Base-by-base conservation (phyloP, 2,329 filamentous ascomycete genomes). In the Aspergillus sp. region DNA sequence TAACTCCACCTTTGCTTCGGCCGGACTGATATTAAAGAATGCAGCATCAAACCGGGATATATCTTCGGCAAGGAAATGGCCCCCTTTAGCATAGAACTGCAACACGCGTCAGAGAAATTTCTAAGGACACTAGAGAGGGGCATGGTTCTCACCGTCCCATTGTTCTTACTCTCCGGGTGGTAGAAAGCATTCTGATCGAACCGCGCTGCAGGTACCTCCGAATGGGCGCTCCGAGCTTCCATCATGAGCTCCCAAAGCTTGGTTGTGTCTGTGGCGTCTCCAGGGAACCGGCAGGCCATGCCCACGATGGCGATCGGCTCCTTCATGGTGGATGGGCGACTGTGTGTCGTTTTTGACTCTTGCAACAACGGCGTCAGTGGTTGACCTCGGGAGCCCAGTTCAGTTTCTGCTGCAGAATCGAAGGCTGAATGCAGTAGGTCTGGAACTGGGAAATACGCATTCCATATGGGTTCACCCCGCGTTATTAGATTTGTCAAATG, bases 31-130 rank as follows among this genome's bases (percentile, higher is more conserved):
- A 15, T 17, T 17, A 35, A 72, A 72, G 39, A 70, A 66, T 1
- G 25, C 23, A 25, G 49, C 53, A 43, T 72, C 69, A n/a, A 71
- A 69, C 2, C 55, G 44, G 4, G 48, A 23, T 6, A 59, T 44
- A 9, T 59, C 56, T 3, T 60, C 49, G 14, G 64, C 31, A 6
- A 61, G 47, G 27, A 63, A 59, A 40, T 63, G 52, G 12, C 52
- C 58, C 17, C 56, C 55, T 14, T 12, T 25, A 8, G 25, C 25
- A 25, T 14, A 12, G 37, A 17, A 50, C 44, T 9, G 1, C 21
- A 21, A 21, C 21, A 21, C 21, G 21, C 21, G 21, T 21, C 21
- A 21, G 21, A 21, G 21, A 21, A 4, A 4, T 3, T 4, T 3
- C 21, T 21, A 1, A 1, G 3, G 21, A 21, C 21, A 21, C 4